A percentile compares a stretch with the other conserved stretches of the same genome.
Conservation (phyloP, 768 basidiomycete species). For the Boletus barrowsii region DNA sequence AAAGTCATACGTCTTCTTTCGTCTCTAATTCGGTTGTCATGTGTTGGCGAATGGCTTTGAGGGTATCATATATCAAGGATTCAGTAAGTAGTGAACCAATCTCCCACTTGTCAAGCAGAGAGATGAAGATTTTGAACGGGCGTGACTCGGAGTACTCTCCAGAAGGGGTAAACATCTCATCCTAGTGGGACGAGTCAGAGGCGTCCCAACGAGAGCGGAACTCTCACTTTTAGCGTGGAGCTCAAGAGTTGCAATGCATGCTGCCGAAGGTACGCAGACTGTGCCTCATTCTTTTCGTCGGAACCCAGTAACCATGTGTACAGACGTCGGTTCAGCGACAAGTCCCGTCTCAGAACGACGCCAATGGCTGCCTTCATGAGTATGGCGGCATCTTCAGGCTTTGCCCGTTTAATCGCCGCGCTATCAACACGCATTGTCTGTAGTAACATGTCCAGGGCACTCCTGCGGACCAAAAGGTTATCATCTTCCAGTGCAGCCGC, state of each 20-base stretch:
- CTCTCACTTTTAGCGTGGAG: conserved; percentile 61
- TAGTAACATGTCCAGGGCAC: conserved; percentile 79
- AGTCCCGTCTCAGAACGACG: conserved; percentile 88
- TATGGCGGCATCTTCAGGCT: conserved; percentile 70
- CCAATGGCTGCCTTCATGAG: conserved; percentile 84
- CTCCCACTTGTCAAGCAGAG: conserved; percentile 95
- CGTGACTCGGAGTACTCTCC: conserved; percentile 74
- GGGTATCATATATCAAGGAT: conserved; percentile 71
- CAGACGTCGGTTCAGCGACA: conserved; percentile 88
- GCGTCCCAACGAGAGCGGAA: conserved; percentile 1
- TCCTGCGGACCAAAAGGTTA: conserved; percentile 84
- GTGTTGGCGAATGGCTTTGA: conserved; percentile 64
- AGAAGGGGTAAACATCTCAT: conserved; percentile 73
- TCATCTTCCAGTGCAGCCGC: conserved; percentile 90
- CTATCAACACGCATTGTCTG: conserved; percentile 76
- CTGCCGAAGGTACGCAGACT: conserved; percentile 64
- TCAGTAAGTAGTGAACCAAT: conserved; percentile 83
- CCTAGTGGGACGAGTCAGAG: conserved; percentile 38
- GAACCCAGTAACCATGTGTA: conserved; percentile 92
- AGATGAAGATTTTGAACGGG: conserved; percentile 95
- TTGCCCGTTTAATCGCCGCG: conserved; percentile 62
- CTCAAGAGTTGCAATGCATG: conserved; percentile 72
- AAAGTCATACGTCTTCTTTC: conserved; percentile 55
- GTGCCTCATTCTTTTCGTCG: conserved; percentile 72
- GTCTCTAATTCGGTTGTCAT: conserved; percentile 51